Conservation (phyloP, 2,329 filamentous ascomycete species). For the Fusarium sublunatum region DNA sequence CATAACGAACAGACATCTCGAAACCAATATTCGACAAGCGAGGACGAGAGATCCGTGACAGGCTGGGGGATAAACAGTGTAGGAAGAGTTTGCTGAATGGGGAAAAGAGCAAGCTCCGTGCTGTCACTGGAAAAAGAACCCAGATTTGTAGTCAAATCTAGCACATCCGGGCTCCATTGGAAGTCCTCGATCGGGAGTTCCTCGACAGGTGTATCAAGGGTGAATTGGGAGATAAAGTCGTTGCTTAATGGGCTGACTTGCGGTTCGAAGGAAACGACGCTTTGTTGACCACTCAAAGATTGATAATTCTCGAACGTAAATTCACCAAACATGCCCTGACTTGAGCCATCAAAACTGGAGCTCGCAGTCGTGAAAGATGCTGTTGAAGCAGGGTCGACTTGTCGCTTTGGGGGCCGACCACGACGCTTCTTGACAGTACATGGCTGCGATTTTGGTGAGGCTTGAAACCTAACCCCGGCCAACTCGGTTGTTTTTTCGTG, state of each 20-base stretch:
- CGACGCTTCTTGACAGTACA: constrained; percentile 19
- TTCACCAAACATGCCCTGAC: constrained; percentile 21
- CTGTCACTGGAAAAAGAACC: not conserved
- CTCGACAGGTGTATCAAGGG: constrained; percentile 2
- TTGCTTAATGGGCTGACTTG: not conserved
- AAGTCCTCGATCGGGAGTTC: constrained; percentile 9
- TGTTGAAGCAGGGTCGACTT: constrained; percentile 1
- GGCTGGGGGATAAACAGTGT: constrained; percentile 20
- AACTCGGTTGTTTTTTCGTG: constrained; percentile 32
- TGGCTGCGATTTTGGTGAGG: constrained; percentile 5
- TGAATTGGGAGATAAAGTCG: constrained; percentile 14
- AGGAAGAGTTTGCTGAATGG: constrained; percentile 13
- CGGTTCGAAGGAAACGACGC: not conserved
- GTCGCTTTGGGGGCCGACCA: constrained; percentile 23
- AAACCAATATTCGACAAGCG: constrained; percentile 54
- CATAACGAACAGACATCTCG: constrained; percentile 54
- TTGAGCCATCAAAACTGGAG: not conserved
- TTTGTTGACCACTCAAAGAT: not conserved
- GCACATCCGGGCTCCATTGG: constrained; percentile 12
- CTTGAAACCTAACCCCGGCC: constrained; percentile 17
- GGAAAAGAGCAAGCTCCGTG: constrained; percentile 10
- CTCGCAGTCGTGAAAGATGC: constrained; percentile 1
- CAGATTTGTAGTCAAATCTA: constrained; percentile 12
- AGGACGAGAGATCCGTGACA: constrained; percentile 38
- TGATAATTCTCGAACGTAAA: constrained; percentile 11